Conservation (phyloP, 192 early-diverging fungal genomes). For the Coemansia sp. region DNA sequence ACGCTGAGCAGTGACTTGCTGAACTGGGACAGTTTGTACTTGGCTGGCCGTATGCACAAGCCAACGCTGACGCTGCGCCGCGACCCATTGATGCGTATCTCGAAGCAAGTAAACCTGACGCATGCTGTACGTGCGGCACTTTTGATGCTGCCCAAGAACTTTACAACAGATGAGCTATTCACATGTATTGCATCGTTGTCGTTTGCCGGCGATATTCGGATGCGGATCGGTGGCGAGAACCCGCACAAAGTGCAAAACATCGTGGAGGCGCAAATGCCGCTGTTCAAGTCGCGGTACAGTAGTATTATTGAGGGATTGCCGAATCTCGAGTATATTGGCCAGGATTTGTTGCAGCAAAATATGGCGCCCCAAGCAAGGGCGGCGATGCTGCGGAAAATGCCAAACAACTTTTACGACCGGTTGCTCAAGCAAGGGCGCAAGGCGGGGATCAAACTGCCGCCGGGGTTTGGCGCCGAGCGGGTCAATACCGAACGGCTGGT, state of each 20-base stretch:
- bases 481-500: constrained; percentile 39
- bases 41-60: constrained; percentile 97
- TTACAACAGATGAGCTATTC: constrained; percentile 82
- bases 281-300: constrained; percentile 51
- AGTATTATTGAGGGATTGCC: constrained; percentile 54
- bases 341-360: constrained; percentile 61
- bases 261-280: constrained; percentile 67
- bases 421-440: constrained; percentile 52
- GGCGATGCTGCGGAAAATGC: constrained; percentile 75
- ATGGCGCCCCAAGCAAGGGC: constrained; percentile 62
- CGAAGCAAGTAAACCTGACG: constrained; percentile 79
- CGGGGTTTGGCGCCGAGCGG: constrained; percentile 25
- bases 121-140: constrained; percentile 82
- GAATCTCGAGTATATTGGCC: constrained; percentile 47
- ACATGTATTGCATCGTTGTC: constrained; percentile 80
- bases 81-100: constrained; percentile 51
- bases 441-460: constrained; percentile 29
- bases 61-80: constrained; percentile 60
- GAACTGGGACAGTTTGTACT: constrained; percentile 94
- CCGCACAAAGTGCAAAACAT: constrained; percentile 96
- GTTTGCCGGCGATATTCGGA: constrained; percentile 91
- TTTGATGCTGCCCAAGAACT: constrained; percentile 77
- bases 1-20: constrained; percentile 80
- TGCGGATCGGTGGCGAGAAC: constrained; percentile 90
- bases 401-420: constrained; percentile 70